Percentiles rank a stretch among this genome's conserved stretches.
These are phyloP conservation scores for Aspergillus panamensis DNA, from an alignment of 495 filamentous ascomycete species.

Conservation along the genomic window DNA sequence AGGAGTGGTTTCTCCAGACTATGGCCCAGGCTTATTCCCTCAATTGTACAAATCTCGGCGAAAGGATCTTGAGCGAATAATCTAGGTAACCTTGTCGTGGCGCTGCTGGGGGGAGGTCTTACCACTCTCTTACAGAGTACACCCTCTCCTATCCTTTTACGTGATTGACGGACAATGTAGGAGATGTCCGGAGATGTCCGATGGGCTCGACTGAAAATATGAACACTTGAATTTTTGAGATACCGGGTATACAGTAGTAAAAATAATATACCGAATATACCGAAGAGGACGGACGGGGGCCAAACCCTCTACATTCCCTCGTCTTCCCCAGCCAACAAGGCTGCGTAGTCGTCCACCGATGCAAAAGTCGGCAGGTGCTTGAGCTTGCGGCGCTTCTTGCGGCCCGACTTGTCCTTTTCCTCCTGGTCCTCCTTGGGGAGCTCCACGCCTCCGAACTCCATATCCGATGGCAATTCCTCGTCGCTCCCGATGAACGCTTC, in stretches of 20 bases:
- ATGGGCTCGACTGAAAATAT: background rate
- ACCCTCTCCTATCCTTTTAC: no score
- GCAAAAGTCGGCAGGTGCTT: constrained; percentile 90
- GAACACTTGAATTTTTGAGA: background rate
- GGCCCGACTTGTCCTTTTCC: constrained; percentile 49
- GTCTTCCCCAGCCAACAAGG: constrained; percentile 72
- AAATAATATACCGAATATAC: background rate
- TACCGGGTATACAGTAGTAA: background rate
- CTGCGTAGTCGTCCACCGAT: constrained; percentile 87
- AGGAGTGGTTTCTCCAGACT: no score
- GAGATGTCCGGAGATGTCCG: background rate
- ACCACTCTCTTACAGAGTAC: no score
- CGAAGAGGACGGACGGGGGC: background rate
- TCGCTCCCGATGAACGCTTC: constrained; percentile 53
- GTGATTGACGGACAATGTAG: background rate
- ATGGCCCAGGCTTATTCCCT: no score
- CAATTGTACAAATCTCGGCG: no score
- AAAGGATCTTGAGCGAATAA: no score
- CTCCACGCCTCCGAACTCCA: constrained; percentile 42
- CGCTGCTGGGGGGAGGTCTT: no score
- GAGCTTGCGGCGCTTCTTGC: constrained; percentile 75
- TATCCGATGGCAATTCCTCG: constrained; percentile 52
- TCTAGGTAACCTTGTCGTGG: no score
- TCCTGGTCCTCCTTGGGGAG: constrained; percentile 37
- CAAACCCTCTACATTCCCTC: constrained; percentile 46